These are phyloP conservation scores for Zizania latifolia DNA, from an alignment of 176 grass and related monocot genomes.

Conservation along the genomic window DNA sequence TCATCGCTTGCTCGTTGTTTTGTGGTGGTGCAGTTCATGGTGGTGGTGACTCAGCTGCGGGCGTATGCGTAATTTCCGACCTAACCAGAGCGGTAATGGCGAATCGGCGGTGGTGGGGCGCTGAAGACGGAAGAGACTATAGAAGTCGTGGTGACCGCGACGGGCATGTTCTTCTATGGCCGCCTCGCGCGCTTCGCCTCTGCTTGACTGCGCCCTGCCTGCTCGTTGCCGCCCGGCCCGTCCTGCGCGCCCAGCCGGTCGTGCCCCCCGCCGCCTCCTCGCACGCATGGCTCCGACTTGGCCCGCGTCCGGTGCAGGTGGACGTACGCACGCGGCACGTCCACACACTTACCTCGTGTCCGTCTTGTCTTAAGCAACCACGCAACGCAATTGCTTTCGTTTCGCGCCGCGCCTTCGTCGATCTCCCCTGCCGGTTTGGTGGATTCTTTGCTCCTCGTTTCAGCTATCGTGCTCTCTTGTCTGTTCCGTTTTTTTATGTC, in stretches of 20 bases:
- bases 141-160: conserved; percentile 11
- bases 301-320: neutral
- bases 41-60: conserved; percentile 10
- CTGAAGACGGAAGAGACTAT: neutral
- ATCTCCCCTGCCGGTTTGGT: neutral
- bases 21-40: conserved; percentile 1
- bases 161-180: neutral
- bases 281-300: neutral
- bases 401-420: neutral
- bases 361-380: conserved; percentile 9
- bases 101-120: conserved; percentile 8
- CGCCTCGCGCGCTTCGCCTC: neutral
- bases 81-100: conserved; percentile 9
- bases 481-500: neutral
- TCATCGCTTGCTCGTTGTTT: neutral
- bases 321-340: too few relatives aligned
- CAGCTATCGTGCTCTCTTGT: neutral
- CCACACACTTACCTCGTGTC: conserved; percentile 22
- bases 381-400: conserved; percentile 12
- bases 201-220: too few relatives aligned
- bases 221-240: neutral
- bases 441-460: neutral
- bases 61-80: conserved; percentile 22
- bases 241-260: neutral
- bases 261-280: neutral